phyloP scores from a whole-genome alignment of 306 rosid species.

The Hippophae tibetana region DNA sequence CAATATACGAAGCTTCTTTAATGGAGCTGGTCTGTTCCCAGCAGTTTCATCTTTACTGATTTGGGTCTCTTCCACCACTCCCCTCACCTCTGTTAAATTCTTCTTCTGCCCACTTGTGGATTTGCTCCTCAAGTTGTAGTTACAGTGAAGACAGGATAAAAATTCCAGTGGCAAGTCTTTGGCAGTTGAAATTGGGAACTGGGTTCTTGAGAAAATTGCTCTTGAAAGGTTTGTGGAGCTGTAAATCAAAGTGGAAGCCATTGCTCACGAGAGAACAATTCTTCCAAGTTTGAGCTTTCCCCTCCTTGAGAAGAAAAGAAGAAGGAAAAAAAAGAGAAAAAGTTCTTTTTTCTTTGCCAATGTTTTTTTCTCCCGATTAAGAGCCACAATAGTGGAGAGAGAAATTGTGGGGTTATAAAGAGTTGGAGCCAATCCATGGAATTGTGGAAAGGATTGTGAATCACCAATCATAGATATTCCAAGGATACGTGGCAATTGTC shows the following conservation, averaged over 20 bases:
- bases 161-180: slow-evolving; percentile 30
- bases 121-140: slow-evolving; percentile 25
- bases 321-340: background rate
- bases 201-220: slow-evolving; percentile 36
- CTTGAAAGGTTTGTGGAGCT: slow-evolving; percentile 45
- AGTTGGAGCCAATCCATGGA: slow-evolving; percentile 17
- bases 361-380: background rate
- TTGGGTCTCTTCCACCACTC: slow-evolving; percentile 34
- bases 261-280: slow-evolving; percentile 7
- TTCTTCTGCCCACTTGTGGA: slow-evolving; percentile 18
- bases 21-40: slow-evolving; percentile 8
- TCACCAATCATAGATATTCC: slow-evolving; percentile 22
- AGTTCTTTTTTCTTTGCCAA: background rate
- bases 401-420: background rate
- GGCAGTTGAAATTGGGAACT: slow-evolving; percentile 27
- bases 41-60: slow-evolving; percentile 13
- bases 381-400: background rate
- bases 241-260: slow-evolving; percentile 47
- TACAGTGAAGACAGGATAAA: slow-evolving; percentile 19
- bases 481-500: slow-evolving; percentile 24
- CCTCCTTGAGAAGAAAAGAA: slow-evolving; percentile 12
- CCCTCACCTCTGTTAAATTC: slow-evolving; percentile 29
- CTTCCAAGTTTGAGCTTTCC: background rate
- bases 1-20: slow-evolving; percentile 49
- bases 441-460: background rate